Conservation (phyloP, 2,329 filamentous ascomycete species). For the Metarhizium rileyi region DNA sequence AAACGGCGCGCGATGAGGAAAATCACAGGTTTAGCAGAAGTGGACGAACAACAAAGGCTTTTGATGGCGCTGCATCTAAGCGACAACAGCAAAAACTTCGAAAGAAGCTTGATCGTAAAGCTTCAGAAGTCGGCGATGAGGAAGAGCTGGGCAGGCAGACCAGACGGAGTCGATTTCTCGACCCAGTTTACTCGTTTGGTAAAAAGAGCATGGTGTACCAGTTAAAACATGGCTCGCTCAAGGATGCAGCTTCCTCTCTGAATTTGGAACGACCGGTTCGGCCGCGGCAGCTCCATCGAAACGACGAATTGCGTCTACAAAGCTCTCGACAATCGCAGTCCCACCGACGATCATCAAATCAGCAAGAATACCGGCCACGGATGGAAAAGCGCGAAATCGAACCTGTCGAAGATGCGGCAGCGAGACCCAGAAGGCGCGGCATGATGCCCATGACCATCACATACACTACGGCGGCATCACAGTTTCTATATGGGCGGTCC, state of each 20-base stretch:
- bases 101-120: slow-evolving; percentile 39
- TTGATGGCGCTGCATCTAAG: slow-evolving; percentile 18
- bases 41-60: slow-evolving; percentile 15
- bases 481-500: slow-evolving; percentile 81
- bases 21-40: slow-evolving; percentile 8
- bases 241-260: slow-evolving; percentile 16
- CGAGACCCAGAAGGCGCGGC: slow-evolving; percentile 14
- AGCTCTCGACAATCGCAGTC: not conserved
- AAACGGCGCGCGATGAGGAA: slow-evolving; percentile 6
- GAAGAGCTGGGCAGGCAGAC: slow-evolving; percentile 29
- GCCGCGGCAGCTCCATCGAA: slow-evolving; percentile 1
- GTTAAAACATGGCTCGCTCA: slow-evolving; percentile 35
- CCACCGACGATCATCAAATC: not conserved
- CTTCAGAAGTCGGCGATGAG: slow-evolving; percentile 22
- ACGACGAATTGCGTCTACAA: not conserved
- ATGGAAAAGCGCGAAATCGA: not conserved
- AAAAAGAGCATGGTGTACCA: slow-evolving; percentile 47
- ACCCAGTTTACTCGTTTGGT: slow-evolving; percentile 39
- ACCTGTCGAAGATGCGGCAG: not conserved
- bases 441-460: slow-evolving; percentile 29
- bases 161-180: slow-evolving; percentile 41
- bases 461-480: slow-evolving; percentile 76
- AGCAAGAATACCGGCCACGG: not conserved
- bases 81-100: slow-evolving; percentile 35
- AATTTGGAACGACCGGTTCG: slow-evolving; percentile 17